Percentiles rank a stretch among this genome's conserved stretches.
phyloP scores from a whole-genome alignment of 768 basidiomycete species.

The Paxillus involutus region DNA sequence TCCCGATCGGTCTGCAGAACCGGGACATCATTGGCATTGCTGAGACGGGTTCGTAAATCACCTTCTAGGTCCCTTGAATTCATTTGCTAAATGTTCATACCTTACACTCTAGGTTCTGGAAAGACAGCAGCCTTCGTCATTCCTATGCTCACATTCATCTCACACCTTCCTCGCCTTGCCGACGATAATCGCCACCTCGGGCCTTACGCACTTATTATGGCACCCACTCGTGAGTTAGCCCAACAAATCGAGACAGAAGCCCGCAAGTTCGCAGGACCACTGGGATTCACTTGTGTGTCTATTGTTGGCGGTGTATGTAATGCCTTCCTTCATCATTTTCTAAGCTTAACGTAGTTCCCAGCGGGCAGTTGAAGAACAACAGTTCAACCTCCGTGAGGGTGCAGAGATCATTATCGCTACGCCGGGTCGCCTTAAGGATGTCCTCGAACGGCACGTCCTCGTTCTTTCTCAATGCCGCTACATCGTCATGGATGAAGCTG shows the following conservation, averaged over 20 bases:
- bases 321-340: neutral
- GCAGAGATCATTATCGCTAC: conserved; percentile 99
- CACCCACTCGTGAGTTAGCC: conserved; percentile 97
- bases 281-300: conserved; percentile 93
- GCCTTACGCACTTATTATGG: conserved; percentile 89
- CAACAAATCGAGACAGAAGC: conserved; percentile 96
- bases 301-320: conserved; percentile 89
- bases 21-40: conserved; percentile 98
- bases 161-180: conserved; percentile 76
- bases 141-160: conserved; percentile 95
- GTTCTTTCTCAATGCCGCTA: conserved; percentile 97
- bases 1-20: conserved; percentile 97
- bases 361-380: conserved; percentile 95
- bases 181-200: conserved; percentile 95
- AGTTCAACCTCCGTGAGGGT: conserved; percentile 96
- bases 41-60: conserved; percentile 74
- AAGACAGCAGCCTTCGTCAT: conserved; percentile 99
- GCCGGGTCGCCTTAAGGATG: conserved; percentile 96
- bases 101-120: conserved; percentile 72
- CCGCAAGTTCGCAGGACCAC: conserved; percentile 84
- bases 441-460: conserved; percentile 92
- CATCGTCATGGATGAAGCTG: conserved; percentile 99
- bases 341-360: conserved; percentile 29
- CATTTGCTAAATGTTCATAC: conserved; percentile 1
- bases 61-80: neutral